phyloP scores from a whole-genome alignment of 352 stramenopile species.

The Globisporangium heterothallicum region DNA sequence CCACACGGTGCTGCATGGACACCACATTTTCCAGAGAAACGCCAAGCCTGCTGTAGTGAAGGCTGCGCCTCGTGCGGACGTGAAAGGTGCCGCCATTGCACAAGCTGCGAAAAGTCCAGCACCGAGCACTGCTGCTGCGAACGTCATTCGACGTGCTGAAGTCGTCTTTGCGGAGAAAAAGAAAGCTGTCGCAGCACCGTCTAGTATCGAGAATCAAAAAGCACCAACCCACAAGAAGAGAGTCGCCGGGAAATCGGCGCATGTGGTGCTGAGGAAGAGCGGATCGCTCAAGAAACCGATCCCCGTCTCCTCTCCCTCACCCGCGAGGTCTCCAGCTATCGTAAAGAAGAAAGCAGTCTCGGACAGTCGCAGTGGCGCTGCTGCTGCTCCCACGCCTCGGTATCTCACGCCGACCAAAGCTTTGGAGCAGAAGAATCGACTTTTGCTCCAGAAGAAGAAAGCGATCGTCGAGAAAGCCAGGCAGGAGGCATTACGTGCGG shows the following conservation, averaged over 20 bases:
- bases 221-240: conserved; percentile 2
- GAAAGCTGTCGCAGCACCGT: background rate
- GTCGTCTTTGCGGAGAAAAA: conserved; percentile 1
- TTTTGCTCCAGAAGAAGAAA: conserved; percentile 21
- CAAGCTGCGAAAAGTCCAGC: conserved; percentile 1
- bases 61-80: no score
- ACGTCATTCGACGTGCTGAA: conserved; percentile 7
- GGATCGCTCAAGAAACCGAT: conserved; percentile 15
- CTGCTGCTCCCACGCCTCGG: conserved; percentile 5
- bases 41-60: conserved; percentile 17
- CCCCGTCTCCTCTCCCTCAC: background rate
- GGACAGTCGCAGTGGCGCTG: background rate
- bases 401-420: conserved; percentile 9
- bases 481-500: conserved; percentile 5
- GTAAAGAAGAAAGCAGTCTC: conserved; percentile 1
- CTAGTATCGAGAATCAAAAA: background rate
- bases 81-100: no score
- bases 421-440: conserved; percentile 13
- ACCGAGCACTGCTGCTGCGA: background rate
- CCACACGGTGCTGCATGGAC: conserved; percentile 68
- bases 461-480: conserved; percentile 18
- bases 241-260: conserved; percentile 1
- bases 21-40: conserved; percentile 73
- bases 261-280: conserved; percentile 10
- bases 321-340: background rate